Evolutionary conservation across 73 alveolate species (phyloP), one percentile per base, ranked within the genome.

Genomic region (Urostyla sp.): DNA sequence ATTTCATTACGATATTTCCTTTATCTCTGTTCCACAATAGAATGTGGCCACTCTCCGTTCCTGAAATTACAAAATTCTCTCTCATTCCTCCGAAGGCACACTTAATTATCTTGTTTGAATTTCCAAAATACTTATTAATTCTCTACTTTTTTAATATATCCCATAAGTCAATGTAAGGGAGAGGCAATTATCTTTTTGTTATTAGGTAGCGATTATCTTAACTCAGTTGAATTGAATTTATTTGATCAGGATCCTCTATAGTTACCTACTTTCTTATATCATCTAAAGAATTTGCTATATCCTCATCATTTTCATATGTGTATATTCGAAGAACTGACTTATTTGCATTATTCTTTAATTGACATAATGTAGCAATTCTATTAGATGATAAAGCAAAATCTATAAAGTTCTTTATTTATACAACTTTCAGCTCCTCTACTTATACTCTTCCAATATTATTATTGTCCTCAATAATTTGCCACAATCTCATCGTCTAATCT

Each of bases 21-120:
- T 21, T 26, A 18, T 87, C 82, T 57, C 92, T 85, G 0, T 84
- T 79, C 94, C 96, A 90, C 31, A 90, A 21, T 63, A 79, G 80
- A 10, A 90, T 80, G 21, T 4, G 34, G 16, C 90, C 74, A 72
- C 87, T 93, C 72, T 90, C 94, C 40, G 92, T 69, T 15, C 96
- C 96, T 80, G 91, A 73, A 36, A 90, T 28, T 15, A 90, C 89
- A 67, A 73, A 87, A 54, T 81, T 76, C 15, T 90, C 94, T 44
- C 73, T 69, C 30, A 45, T 80, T 18, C 94, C 96, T 57, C 89
- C 96, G 57, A 90, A 90, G 54, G 75, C 67, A 60, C 96, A 90
- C 59, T 80, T 79, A 4, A 90, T 53, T 54, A 84, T 78, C 79
- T 48, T 69, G n/a, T 40, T 44, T 45, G 48, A 36, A 55, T 90